Percentiles rank a stretch among this genome's conserved stretches.
Conservation (phyloP, 768 basidiomycete species). For the Xanthoconium stramineum region DNA sequence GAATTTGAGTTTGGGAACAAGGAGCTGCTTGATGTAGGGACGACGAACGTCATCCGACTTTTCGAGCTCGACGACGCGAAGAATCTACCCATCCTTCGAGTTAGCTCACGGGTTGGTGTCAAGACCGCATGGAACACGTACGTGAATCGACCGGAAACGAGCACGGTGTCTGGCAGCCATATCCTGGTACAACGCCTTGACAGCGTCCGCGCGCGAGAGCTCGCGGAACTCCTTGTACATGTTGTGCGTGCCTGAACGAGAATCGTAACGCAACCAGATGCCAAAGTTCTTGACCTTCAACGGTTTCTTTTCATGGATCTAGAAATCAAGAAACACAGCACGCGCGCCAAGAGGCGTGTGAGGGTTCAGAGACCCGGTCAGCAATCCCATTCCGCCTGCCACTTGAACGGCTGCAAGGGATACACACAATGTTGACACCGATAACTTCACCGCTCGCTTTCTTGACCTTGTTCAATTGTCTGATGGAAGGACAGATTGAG, state of each 20-base stretch:
- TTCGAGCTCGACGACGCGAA: conserved; percentile 94
- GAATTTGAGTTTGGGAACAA: conserved; percentile 91
- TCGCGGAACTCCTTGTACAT: conserved; percentile 99
- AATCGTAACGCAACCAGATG: conserved; percentile 99
- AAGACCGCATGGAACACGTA: conserved; percentile 37
- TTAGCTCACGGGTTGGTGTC: neutral
- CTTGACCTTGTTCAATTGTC: conserved; percentile 98
- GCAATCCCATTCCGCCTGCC: conserved; percentile 77
- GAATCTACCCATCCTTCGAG: conserved; percentile 56
- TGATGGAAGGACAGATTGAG: conserved; percentile 24
- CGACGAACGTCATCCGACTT: conserved; percentile 90
- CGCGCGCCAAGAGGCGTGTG: conserved; percentile 1
- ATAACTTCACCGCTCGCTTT: conserved; percentile 99
- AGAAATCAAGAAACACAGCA: conserved; percentile 29
- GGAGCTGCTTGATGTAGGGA: conserved; percentile 96
- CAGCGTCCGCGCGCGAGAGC: conserved; percentile 89
- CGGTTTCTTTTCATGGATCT: conserved; percentile 98
- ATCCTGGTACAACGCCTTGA: conserved; percentile 97
- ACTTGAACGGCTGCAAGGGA: conserved; percentile 74
- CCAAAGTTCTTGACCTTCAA: conserved; percentile 99
- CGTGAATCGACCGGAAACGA: conserved; percentile 98
- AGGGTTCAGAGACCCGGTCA: conserved; percentile 34
- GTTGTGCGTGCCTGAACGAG: conserved; percentile 99
- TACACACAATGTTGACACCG: conserved; percentile 94
- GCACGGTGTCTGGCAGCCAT: conserved; percentile 99